Percentiles rank a stretch among this genome's conserved stretches.
Conservation (phyloP, 192 early-diverging fungal genomes). For the Thamnidium elegans region DNA sequence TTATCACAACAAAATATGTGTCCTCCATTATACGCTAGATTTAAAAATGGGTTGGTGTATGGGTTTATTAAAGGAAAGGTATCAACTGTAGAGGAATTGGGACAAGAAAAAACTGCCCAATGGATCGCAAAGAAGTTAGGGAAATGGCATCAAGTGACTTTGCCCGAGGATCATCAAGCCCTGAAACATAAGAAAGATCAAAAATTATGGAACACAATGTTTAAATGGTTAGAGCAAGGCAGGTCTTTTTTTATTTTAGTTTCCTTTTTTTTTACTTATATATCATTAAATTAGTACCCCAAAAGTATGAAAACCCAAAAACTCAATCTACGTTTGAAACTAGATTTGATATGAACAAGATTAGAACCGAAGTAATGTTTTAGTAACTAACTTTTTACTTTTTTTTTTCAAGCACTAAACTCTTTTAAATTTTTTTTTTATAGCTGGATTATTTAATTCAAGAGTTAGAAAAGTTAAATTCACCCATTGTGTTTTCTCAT, state of each 20-base stretch:
- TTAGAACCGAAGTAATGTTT: slow-evolving; percentile 42
- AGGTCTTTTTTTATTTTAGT: not conserved
- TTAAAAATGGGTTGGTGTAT: slow-evolving; percentile 91
- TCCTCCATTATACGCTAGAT: slow-evolving; percentile 79
- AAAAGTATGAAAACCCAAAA: slow-evolving; percentile 48
- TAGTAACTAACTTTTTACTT: not conserved
- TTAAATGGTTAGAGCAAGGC: slow-evolving; percentile 69
- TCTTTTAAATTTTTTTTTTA: not conserved
- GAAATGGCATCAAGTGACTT: slow-evolving; percentile 73
- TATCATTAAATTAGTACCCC: slow-evolving; percentile 48
- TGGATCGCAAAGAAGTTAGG: slow-evolving; percentile 79
- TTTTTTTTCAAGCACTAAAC: no score
- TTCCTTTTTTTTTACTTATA: slow-evolving; percentile 6
- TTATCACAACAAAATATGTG: slow-evolving; percentile 67
- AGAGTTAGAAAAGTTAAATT: slow-evolving; percentile 55
- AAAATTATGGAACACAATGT: slow-evolving; percentile 67
- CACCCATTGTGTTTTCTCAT: slow-evolving; percentile 88
- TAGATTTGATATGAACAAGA: slow-evolving; percentile 43
- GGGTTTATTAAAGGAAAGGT: slow-evolving; percentile 79
- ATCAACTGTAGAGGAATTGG: slow-evolving; percentile 72
- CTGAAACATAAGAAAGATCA: slow-evolving; percentile 34
- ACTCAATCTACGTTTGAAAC: slow-evolving; percentile 59
- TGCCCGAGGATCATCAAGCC: slow-evolving; percentile 16
- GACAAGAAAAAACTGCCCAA: slow-evolving; percentile 62
- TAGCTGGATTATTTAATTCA: slow-evolving; percentile 53